These are phyloP conservation scores for Colletotrichum liriopes DNA, from an alignment of 2,329 filamentous ascomycete species.

Conservation along the genomic window DNA sequence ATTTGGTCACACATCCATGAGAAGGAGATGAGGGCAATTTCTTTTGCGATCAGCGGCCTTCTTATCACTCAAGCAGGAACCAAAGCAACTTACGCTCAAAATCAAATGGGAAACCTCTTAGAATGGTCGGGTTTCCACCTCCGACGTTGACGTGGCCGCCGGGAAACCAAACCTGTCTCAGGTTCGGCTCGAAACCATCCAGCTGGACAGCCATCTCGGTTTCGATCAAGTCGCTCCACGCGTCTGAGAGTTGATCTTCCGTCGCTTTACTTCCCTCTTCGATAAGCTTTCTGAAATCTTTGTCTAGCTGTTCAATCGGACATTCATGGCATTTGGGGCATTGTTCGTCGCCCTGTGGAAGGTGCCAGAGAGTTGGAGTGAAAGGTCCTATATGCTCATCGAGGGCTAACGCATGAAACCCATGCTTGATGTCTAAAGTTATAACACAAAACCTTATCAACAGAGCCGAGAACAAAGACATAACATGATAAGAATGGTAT, in stretches of 20 bases:
- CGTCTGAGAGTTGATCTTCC: not conserved
- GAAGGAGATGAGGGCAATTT: constrained; percentile 41
- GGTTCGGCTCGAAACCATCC: not conserved
- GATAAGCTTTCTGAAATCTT: not conserved
- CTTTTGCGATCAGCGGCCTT: not conserved
- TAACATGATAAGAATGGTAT: accelerated
- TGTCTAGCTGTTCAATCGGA: not conserved
- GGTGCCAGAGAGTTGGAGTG: constrained; percentile 10
- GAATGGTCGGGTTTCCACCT: constrained; percentile 12
- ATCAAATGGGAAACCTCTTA: not conserved
- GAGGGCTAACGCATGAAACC: constrained; percentile 21
- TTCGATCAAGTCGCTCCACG: constrained; percentile 4
- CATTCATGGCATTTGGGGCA: not conserved
- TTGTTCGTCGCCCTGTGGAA: not conserved
- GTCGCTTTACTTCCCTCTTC: not conserved
- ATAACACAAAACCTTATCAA: not conserved
- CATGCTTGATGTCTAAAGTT: constrained; percentile 12
- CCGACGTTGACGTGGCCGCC: constrained; percentile 34
- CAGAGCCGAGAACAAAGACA: too few species aligned
- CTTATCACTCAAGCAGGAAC: not conserved
- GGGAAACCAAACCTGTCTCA: constrained; percentile 37
- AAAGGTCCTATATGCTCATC: constrained; percentile 23
- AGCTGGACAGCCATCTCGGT: not conserved
- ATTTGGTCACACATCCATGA: constrained; percentile 42
- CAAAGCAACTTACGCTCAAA: constrained; percentile 20